Evolutionary conservation across 768 basidiomycete species (phyloP), one percentile per base, ranked within the genome.

Genomic region (Lactarius akahatsu): DNA sequence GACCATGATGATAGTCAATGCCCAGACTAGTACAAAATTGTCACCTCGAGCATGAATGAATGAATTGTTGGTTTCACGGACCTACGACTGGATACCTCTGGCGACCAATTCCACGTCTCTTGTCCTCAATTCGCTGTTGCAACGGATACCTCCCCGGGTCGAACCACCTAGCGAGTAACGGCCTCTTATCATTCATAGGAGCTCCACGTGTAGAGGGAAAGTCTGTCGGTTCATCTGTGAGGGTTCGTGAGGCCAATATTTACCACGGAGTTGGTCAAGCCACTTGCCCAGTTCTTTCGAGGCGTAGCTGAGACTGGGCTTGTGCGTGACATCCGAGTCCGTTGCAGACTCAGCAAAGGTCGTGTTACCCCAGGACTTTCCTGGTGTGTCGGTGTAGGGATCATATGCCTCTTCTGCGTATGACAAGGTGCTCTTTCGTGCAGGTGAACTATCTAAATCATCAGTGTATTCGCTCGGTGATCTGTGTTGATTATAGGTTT

Each of bases 111-210:
- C 94, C 93, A 36, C 89, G 83, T 74, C 85, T 90, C 81, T 96
- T 96, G 73, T 92, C 83, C 73, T 95, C 90, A 73, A 97, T 94
- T 58, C 89, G 84, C 72, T 96, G 90, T 67, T 91, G 85, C 36
- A 90, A 47, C 5, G 90, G 89, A 64, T 88, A 87, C 64, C 64
- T 69, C 8, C 69, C 71, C 4, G 30, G 45, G 32, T 68, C 41
- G 2, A 64, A 26, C 62, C 59, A 66, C 3, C 68, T 68, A 52
- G 34, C 30, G 1, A 71, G 56, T 4, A 63, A 30, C 13, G 66
- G 58, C 23, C 32, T 55, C 40, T 60, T 8, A 32, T 60, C 58
- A 15, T 18, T 23, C 9, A 8, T 11, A 43, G 26, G 8, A 38
- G 50, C 11, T 11, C 45, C 57, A 10, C 26, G 26, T 10, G 23